Conservation (phyloP, 371 early-diverging fungal species). For the Haplosporangium sp. region DNA sequence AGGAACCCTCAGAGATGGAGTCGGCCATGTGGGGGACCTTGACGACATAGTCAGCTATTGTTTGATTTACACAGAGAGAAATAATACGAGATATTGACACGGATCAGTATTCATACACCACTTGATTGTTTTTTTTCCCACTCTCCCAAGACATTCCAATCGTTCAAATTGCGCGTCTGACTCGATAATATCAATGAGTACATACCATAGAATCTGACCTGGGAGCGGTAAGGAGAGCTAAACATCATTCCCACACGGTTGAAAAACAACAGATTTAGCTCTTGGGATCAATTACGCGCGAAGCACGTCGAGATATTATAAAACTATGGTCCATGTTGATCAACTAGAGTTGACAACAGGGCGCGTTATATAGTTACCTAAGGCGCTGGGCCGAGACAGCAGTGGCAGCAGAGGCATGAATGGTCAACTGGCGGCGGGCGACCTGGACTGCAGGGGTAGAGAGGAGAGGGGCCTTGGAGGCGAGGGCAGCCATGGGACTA, state of each 20-base stretch:
- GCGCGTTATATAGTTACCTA: conserved; percentile 22
- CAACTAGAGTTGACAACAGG: background rate
- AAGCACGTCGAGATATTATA: background rate
- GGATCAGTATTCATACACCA: conserved; percentile 7
- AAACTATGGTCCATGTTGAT: background rate
- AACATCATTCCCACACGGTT: too few species aligned
- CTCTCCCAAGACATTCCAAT: background rate
- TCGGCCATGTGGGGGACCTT: conserved; percentile 97
- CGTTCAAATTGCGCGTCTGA: background rate
- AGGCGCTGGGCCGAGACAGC: conserved; percentile 46
- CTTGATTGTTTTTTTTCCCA: too few species aligned
- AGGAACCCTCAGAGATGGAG: conserved; percentile 96
- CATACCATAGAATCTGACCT: conserved; percentile 55
- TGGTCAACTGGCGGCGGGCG: conserved; percentile 45
- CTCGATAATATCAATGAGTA: background rate
- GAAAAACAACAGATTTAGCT: background rate
- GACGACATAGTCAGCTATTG: conserved; percentile 80
- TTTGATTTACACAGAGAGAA: conserved; percentile 36
- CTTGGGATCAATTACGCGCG: background rate
- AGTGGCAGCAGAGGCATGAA: conserved; percentile 45
- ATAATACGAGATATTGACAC: conserved; percentile 53
- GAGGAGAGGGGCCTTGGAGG: conserved; percentile 30
- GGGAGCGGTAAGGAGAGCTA: conserved; percentile 53
- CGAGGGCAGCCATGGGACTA: conserved; percentile 44
- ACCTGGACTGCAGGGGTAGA: conserved; percentile 23